Percentiles rank a stretch among this genome's conserved stretches.
phyloP scores from a whole-genome alignment of 2,329 filamentous ascomycete species.

The Magnaporthiopsis incrustans region DNA sequence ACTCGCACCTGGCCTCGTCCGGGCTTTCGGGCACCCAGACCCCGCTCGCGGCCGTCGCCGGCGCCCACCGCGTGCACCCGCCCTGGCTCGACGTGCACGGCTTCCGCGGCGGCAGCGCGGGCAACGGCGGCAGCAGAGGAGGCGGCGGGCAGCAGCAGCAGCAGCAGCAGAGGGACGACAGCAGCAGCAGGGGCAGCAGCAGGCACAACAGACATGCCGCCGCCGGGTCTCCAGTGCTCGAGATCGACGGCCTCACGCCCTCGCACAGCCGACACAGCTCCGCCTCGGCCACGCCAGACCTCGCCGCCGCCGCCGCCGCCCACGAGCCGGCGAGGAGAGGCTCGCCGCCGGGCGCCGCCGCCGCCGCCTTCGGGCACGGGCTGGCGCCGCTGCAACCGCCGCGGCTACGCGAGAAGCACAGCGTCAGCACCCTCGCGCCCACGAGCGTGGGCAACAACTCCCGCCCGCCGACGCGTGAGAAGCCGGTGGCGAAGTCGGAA shows the following conservation, averaged over 20 bases:
- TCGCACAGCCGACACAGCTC: conserved; percentile 21
- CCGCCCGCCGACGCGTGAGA: conserved; percentile 50
- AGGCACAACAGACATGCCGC: background rate
- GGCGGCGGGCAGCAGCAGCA: background rate
- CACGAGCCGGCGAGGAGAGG: background rate
- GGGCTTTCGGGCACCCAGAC: conserved; percentile 70
- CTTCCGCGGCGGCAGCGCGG: conserved; percentile 8
- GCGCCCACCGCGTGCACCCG: conserved; percentile 49
- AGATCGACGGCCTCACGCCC: conserved; percentile 10
- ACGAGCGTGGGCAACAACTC: conserved; percentile 44
- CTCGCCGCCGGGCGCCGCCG: conserved; percentile 9
- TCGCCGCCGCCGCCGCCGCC: background rate
- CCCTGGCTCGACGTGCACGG: conserved; percentile 31
- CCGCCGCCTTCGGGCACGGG: conserved; percentile 10
- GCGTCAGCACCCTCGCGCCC: conserved; percentile 53
- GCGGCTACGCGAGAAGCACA: conserved; percentile 48
- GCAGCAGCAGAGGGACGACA: background rate
- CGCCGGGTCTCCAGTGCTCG: conserved; percentile 3
- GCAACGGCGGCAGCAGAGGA: background rate
- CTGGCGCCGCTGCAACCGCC: conserved; percentile 9
- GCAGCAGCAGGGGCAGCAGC: background rate
- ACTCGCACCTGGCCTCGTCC: conserved; percentile 59
- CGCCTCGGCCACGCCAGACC: conserved; percentile 19
- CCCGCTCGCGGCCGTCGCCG: conserved; percentile 70
- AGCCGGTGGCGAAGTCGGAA: conserved; percentile 28